Conservation (phyloP, 2,329 filamentous ascomycete genomes). For the Xylaria sp. region DNA sequence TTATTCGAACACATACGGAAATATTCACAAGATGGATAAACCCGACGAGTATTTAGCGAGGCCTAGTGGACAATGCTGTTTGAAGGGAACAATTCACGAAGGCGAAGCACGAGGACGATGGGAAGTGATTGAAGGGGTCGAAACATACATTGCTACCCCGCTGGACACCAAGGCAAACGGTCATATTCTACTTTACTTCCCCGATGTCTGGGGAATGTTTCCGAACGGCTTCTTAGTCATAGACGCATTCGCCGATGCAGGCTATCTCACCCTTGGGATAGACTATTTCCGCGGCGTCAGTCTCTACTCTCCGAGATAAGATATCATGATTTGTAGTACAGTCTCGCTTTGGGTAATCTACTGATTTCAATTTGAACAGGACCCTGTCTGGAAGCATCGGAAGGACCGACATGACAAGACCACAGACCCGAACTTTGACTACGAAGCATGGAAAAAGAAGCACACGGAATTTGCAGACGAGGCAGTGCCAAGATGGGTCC, state of each 20-base stretch:
- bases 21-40: neutral
- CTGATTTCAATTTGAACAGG: slow-evolving; percentile 44
- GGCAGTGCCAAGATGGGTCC: slow-evolving; percentile 58
- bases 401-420: slow-evolving; percentile 46
- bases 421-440: slow-evolving; percentile 56
- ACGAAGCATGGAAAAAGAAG: slow-evolving; percentile 60
- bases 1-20: neutral
- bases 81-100: slow-evolving; percentile 42
- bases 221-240: slow-evolving; percentile 57
- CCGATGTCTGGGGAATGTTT: slow-evolving; percentile 58
- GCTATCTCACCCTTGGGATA: slow-evolving; percentile 56
- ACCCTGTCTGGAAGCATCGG: slow-evolving; percentile 57
- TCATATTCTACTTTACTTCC: slow-evolving; percentile 58
- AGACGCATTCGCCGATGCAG: slow-evolving; percentile 58
- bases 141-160: slow-evolving; percentile 46
- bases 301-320: neutral
- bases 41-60: slow-evolving; percentile 38
- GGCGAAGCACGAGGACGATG: slow-evolving; percentile 44
- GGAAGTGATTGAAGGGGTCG: slow-evolving; percentile 39
- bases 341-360: neutral
- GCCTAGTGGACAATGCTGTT: slow-evolving; percentile 43
- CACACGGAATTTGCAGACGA: slow-evolving; percentile 56
- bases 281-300: slow-evolving; percentile 59
- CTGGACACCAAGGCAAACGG: slow-evolving; percentile 43
- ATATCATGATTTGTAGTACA: neutral